phyloP scores from a whole-genome alignment of 768 basidiomycete species.

The Dentipellis sp. region DNA sequence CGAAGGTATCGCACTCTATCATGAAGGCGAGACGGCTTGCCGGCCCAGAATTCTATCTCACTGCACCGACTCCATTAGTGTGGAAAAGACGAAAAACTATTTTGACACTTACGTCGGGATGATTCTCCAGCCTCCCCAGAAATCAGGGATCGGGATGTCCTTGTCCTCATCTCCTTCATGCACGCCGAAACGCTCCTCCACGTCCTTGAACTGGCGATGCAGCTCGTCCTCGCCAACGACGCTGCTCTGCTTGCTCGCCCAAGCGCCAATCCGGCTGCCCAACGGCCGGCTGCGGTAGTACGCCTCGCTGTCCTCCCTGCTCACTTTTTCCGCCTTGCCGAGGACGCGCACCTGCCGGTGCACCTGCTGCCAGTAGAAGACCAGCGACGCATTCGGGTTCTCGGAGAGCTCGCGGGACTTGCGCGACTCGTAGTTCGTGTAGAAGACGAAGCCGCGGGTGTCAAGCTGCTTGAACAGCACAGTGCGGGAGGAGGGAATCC shows the following conservation, averaged over 20 bases:
- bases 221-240: constrained; percentile 71
- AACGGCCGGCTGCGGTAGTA: constrained; percentile 81
- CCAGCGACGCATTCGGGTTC: constrained; percentile 75
- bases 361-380: constrained; percentile 89
- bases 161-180: constrained; percentile 29
- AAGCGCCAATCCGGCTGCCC: constrained; percentile 82
- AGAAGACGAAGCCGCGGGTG: constrained; percentile 86
- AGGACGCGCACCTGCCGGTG: constrained; percentile 75
- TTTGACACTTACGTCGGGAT: constrained; percentile 67
- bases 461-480: constrained; percentile 93
- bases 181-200: constrained; percentile 49
- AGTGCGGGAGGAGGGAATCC: constrained; percentile 80
- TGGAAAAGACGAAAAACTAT: not conserved
- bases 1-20: constrained; percentile 78
- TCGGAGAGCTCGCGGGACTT: constrained; percentile 75
- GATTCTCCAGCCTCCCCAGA: constrained; percentile 96
- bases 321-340: constrained; percentile 77
- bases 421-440: constrained; percentile 92
- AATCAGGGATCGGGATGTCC: constrained; percentile 71
- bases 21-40: constrained; percentile 89
- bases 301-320: constrained; percentile 59
- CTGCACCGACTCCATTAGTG: constrained; percentile 29
- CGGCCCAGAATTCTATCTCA: constrained; percentile 97
- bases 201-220: constrained; percentile 44
- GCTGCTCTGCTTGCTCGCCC: constrained; percentile 86